Evolutionary conservation across 31 red algal species (phyloP).

Genomic region (Bonnemaisonia californica): DNA sequence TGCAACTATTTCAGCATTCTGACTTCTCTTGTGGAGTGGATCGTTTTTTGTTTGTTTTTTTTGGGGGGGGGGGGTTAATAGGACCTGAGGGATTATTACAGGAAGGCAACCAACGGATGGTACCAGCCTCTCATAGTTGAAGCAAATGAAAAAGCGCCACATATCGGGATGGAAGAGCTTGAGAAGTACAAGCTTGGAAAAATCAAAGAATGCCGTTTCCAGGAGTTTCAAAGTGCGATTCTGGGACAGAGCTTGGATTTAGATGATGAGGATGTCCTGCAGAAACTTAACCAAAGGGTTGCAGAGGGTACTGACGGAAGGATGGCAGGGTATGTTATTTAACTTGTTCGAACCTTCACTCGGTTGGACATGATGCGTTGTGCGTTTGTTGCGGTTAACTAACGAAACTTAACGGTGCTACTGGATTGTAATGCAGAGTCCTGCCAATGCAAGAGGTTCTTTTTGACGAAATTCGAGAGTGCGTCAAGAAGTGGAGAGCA

Average conservation of each 20-base stretch:
- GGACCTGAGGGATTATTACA: constrained; percentile 30
- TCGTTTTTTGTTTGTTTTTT: too few relatives aligned
- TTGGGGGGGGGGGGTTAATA: too few relatives aligned
- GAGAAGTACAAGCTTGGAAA: constrained; percentile 7
- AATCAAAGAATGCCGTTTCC: not conserved
- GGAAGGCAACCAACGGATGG: constrained; percentile 1
- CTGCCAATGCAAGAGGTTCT: constrained; percentile 19
- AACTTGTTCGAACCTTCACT: not conserved
- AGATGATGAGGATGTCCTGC: not conserved
- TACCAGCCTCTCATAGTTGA: constrained; percentile 1
- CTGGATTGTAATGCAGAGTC: too few relatives aligned
- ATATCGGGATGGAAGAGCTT: not conserved
- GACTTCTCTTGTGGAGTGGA: too few relatives aligned
- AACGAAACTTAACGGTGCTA: too few relatives aligned
- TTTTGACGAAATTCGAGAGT: constrained; percentile 23
- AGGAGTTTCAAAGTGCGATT: constrained; percentile 1
- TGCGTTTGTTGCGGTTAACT: too few relatives aligned
- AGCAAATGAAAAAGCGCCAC: not conserved
- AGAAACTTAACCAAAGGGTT: not conserved
- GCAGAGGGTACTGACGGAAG: constrained; percentile 22
- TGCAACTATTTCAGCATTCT: too few relatives aligned
- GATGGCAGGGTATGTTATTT: constrained; percentile 11
- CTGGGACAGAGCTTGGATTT: not conserved
- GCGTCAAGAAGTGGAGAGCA: constrained; percentile 10
- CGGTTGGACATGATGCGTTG: too few relatives aligned